These are phyloP conservation scores for Diaporthe ampelina DNA, from an alignment of 2,329 filamentous ascomycete genomes.

Conservation along the genomic window DNA sequence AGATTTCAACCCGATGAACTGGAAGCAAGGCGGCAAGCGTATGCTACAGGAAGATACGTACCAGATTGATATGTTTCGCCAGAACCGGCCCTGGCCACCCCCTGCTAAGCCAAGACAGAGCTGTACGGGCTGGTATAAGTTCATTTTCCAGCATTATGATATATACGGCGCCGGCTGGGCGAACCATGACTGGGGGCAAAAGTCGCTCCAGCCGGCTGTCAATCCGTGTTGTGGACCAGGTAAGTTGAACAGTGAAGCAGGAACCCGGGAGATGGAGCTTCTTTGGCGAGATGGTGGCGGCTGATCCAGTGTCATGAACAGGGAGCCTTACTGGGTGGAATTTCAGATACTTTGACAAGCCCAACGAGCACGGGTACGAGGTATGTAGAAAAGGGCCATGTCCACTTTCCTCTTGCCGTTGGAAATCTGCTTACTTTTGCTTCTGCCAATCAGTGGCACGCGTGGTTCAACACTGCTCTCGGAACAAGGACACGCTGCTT, in stretches of 20 bases:
- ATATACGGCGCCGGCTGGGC: constrained; percentile 20
- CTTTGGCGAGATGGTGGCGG: not conserved
- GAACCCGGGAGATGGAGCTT: not conserved
- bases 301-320: constrained; percentile 9
- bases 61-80: constrained; percentile 17
- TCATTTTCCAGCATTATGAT: constrained; percentile 17
- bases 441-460: constrained; percentile 4
- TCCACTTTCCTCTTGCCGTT: not conserved
- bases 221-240: constrained; percentile 18
- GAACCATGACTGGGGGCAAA: constrained; percentile 2
- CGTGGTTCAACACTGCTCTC: constrained; percentile 19
- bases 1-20: constrained; percentile 7
- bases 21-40: constrained; percentile 19
- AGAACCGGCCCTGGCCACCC: constrained; percentile 7
- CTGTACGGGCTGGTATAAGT: not conserved
- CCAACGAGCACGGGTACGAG: constrained; percentile 15
- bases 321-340: constrained; percentile 14
- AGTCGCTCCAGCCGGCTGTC: constrained; percentile 8
- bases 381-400: constrained; percentile 7
- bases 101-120: constrained; percentile 12
- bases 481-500: constrained; percentile 12
- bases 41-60: constrained; percentile 7
- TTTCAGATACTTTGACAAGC: constrained; percentile 9
- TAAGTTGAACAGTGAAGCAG: not conserved
- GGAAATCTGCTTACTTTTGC: constrained; percentile 8